Evolutionary conservation across 2,329 filamentous ascomycete genomes (phyloP), one percentile per base, ranked within the genome.

Genomic region (Seiridium cupressi): DNA sequence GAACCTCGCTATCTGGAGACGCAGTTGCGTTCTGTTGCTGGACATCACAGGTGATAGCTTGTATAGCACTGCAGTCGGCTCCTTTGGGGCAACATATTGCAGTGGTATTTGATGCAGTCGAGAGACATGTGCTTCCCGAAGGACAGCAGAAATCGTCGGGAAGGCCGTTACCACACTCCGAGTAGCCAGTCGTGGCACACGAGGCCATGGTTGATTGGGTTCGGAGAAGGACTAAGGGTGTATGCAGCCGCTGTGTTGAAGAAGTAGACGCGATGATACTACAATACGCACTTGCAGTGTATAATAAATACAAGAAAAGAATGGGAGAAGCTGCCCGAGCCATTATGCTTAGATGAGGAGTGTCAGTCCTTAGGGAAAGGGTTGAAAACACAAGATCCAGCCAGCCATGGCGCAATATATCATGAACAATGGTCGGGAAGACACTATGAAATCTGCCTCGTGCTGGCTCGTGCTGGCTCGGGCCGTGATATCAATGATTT

Each of bases 141-240:
- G 49, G n/a, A 55, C 65, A 67, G 57, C 63, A 67, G 44, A 67
- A 66, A 60, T 60, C 54, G 44, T 31, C 46, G 10, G 65, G 64
- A 9, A 66, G 58, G 32, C 51, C 56, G 11, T 56, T 34, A 13
- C 64, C 63, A 47, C 65, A 67, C 10, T 60, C 8, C 6, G 46
- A 49, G 54, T 63, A 63, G 44, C 51, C 53, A 11, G 9, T 26
- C 11, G 5, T 51, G 42, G 46, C 62, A 66, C 10, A 13, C 38
- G 38, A 42, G 38, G 38, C 38, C 7, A 42, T 31, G 32, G 8
- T 18, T 9, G 32, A n/a, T 10, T 13, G 6, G 46, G 40, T 26
- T 31, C 4, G 5, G 8, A 34, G 3, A 13, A 11, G 44, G 6
- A 35, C 10, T 13, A 35, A 35, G 10, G 18, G 18, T 26, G 18